phyloP scores from a whole-genome alignment of 495 filamentous ascomycete genomes.

The Elaphomyces granulatus region DNA sequence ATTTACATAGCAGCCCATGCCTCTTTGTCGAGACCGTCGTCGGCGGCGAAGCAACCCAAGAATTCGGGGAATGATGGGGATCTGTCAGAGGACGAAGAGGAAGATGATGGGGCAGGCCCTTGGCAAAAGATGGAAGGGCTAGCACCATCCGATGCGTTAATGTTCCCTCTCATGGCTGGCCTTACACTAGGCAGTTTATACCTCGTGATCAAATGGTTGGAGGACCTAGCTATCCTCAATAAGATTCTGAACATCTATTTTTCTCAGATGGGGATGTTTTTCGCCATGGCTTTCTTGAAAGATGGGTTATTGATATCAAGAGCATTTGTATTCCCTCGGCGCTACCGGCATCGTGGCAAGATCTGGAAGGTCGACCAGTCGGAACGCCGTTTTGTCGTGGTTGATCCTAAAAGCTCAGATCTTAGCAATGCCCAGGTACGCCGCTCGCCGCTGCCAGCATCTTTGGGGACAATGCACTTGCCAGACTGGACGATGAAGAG shows the following conservation, averaged over 20 bases:
- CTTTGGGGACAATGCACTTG: conserved; percentile 30
- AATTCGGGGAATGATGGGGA: conserved; percentile 32
- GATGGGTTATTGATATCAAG: conserved; percentile 50
- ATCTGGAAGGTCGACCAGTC: conserved; percentile 26
- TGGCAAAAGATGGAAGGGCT: conserved; percentile 58
- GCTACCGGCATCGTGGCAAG: conserved; percentile 24
- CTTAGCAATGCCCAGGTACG: conserved; percentile 4
- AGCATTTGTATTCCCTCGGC: conserved; percentile 57
- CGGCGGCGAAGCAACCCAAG: conserved; percentile 51
- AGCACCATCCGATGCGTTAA: conserved; percentile 63
- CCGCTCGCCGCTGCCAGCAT: conserved; percentile 38
- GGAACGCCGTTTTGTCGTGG: conserved; percentile 17
- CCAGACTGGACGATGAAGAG: conserved; percentile 14
- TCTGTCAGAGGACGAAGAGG: conserved; percentile 40
- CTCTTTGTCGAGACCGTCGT: conserved; percentile 61
- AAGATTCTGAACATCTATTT: conserved; percentile 78
- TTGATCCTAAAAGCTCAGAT: conserved; percentile 3
- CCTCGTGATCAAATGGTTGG: conserved; percentile 75
- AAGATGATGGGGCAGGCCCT: conserved; percentile 27
- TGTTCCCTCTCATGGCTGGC: conserved; percentile 76
- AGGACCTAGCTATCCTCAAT: conserved; percentile 70
- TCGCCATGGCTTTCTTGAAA: conserved; percentile 51
- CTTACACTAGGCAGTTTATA: conserved; percentile 62
- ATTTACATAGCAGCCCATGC: conserved; percentile 60
- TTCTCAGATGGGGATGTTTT: conserved; percentile 60